Base-by-base conservation (phyloP, 768 basidiomycete genomes). In the Naematelia encephala region DNA sequence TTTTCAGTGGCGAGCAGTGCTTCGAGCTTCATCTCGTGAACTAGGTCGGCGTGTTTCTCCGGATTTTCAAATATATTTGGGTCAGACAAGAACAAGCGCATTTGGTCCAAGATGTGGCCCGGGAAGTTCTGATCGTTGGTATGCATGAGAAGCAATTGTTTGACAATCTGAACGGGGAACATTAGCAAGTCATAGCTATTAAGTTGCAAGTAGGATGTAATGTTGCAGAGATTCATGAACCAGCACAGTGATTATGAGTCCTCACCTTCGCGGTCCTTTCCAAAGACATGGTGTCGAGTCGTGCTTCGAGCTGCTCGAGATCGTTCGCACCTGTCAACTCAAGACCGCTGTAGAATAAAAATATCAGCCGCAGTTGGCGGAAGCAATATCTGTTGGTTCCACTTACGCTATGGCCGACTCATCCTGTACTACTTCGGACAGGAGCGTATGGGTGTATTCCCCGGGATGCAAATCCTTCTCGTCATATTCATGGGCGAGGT, bases 1-100 rank as follows among this genome's bases (percentile, higher is more conserved):
- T 90, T 89, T 63, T 90, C 69, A 27, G 69, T 71, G 21, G 60
- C 58, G n/a, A 71, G 44, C 16, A 71, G 29, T 19, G 64, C 63
- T 56, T 71, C 66, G 19, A 68, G 56, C 57, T 71, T 71, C 64
- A 71, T 66, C 54, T 71, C 66, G 11, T 19, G 46, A 51, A 71
- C 56, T 43, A 71, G 49, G 14, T 67, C 63, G 3, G 27, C 19
- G 53, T 70, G 47, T 43, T 59, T 59, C 11, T 60, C 52, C 5
- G 64, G 66, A 3, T 56, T 51, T 0, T 46, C 47, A 27, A 62
- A 5, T 26, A 66, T 51, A 16, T 61, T 60, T 5, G 58, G 58
- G 22, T 68, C 43, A 28, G 50, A 21, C 30, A 71, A 42, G 60
- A 71, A 71, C 0, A 48, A 21, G 19, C 54, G 43, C 11, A 71